Base-by-base conservation (phyloP, 2,329 filamentous ascomycete genomes). In the Pseudogymnoascus sp. region DNA sequence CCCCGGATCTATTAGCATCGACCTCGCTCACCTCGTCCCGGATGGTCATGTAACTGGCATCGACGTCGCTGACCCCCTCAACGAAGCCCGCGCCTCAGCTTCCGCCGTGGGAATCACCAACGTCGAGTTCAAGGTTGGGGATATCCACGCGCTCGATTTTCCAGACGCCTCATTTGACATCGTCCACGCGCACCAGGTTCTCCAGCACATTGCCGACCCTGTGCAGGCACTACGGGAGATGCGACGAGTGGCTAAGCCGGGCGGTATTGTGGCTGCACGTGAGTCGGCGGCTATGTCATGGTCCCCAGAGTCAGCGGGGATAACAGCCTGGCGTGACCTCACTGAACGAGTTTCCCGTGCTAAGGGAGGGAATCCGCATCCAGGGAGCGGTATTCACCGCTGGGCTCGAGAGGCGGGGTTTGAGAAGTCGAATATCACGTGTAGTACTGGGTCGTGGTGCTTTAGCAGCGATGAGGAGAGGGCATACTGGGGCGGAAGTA, bases 161-260 rank as follows among this genome's bases (percentile, higher is more conserved):
- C 66, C 74, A 2, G 79, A 85, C 63, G 75, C 74, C 29, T 70
- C 75, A 2, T 87, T 87, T 65, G 85, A 88, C 67, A 71, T 87
- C n/a, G 83, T 86, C 6, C 80, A 82, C 67, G 79, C 78, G 23
- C 82, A 85, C 68, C 83, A 86, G 69, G 79, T 87, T 3, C 74
- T 87, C 9, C 78, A 81, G 66, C 84, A 87, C 71, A 73, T 87
- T 3, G 71, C 74, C 21, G 76, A 82, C 64, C 83, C 83, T 0
- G 72, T 82, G 0, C 69, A 72, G 1, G 79, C 81, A 2, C 70
- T 86, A 64, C 72, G 73, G 21, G 81, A 84, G 68, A 83, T 87
- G 80, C 75, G 78, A 11, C 77, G 81, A 0, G 80, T 87, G 1
- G 73, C 76, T 21, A 83, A 82, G 68, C 71, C 73, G 5, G 81